A percentile compares a stretch with the other conserved stretches of the same genome.
phyloP scores from a whole-genome alignment of 805 yeast species.

The Kuraishia hungarica region DNA sequence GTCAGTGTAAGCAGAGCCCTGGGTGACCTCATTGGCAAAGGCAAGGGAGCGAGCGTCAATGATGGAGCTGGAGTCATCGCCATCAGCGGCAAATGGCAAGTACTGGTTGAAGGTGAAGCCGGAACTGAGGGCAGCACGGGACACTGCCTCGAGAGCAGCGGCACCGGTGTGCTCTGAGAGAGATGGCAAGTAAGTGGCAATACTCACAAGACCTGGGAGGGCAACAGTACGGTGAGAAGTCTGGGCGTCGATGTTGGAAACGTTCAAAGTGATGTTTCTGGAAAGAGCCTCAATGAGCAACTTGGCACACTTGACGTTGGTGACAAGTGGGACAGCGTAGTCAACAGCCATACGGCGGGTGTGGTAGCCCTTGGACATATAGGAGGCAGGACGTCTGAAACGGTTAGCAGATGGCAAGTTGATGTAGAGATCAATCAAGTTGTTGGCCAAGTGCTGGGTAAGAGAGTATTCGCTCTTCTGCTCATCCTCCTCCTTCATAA shows the following conservation, averaged over 20 bases:
- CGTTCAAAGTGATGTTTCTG: slow-evolving; percentile 58
- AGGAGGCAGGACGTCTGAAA: slow-evolving; percentile 97
- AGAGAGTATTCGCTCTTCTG: slow-evolving; percentile 91
- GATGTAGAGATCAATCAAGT: slow-evolving; percentile 91
- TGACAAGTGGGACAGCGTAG: slow-evolving; percentile 93
- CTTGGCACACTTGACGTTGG: slow-evolving; percentile 97
- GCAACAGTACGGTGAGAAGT: slow-evolving; percentile 77
- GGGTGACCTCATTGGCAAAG: slow-evolving; percentile 48
- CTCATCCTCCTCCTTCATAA: slow-evolving; percentile 58
- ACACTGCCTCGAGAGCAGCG: slow-evolving; percentile 53
- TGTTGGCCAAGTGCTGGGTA: slow-evolving; percentile 93
- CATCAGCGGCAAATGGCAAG: slow-evolving; percentile 61
- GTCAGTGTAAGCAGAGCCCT: slow-evolving; percentile 67
- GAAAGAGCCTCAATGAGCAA: slow-evolving; percentile 90
- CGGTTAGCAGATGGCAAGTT: slow-evolving; percentile 95
- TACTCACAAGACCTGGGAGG: slow-evolving; percentile 81
- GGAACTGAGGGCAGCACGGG: slow-evolving; percentile 65
- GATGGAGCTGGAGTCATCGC: slow-evolving; percentile 53
- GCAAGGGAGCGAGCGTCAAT: slow-evolving; percentile 57
- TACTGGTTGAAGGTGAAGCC: slow-evolving; percentile 86
- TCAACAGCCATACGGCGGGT: slow-evolving; percentile 99
- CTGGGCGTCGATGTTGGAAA: slow-evolving; percentile 77
- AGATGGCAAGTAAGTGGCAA: slow-evolving; percentile 71
- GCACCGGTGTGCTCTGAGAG: slow-evolving; percentile 38
- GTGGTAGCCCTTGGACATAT: slow-evolving; percentile 94